These are phyloP conservation scores for Mollisia scopiformis DNA, from an alignment of 2,329 filamentous ascomycete genomes.

Conservation along the genomic window DNA sequence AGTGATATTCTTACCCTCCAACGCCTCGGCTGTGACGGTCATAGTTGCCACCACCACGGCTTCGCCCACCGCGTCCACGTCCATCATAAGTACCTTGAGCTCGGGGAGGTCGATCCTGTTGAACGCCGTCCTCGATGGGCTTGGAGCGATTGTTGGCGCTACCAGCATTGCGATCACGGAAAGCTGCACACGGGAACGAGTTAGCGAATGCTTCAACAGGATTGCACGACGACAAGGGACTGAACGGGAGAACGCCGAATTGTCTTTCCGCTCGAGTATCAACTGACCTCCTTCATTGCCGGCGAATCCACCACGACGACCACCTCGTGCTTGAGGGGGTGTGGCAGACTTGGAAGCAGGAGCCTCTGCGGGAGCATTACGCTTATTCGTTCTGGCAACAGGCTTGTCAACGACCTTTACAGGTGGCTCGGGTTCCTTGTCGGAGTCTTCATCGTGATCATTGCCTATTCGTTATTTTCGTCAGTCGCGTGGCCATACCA, in stretches of 20 bases:
- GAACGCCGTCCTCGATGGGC: slow-evolving; percentile 70
- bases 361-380: slow-evolving; percentile 78
- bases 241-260: background rate
- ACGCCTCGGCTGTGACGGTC: slow-evolving; percentile 41
- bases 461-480: slow-evolving; percentile 45
- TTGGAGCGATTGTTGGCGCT: slow-evolving; percentile 81
- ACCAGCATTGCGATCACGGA: slow-evolving; percentile 86
- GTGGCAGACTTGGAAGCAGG: slow-evolving; percentile 46
- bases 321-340: slow-evolving; percentile 29
- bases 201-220: background rate
- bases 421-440: slow-evolving; percentile 76
- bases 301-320: slow-evolving; percentile 58
- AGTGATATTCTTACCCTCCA: slow-evolving; percentile 31
- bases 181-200: slow-evolving; percentile 58
- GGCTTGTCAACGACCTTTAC: slow-evolving; percentile 90
- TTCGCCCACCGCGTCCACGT: slow-evolving; percentile 48
- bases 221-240: background rate
- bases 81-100: slow-evolving; percentile 63
- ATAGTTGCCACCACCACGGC: slow-evolving; percentile 36
- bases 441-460: slow-evolving; percentile 66
- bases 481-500: slow-evolving; percentile 34
- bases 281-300: slow-evolving; percentile 88
- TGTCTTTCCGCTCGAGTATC: background rate
- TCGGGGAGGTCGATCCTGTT: slow-evolving; percentile 49
- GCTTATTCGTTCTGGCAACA: slow-evolving; percentile 73